Evolutionary conservation across 106 monocot genomes (phyloP), one percentile per base, ranked within the genome.

Genomic region (Gastrodia elata): DNA sequence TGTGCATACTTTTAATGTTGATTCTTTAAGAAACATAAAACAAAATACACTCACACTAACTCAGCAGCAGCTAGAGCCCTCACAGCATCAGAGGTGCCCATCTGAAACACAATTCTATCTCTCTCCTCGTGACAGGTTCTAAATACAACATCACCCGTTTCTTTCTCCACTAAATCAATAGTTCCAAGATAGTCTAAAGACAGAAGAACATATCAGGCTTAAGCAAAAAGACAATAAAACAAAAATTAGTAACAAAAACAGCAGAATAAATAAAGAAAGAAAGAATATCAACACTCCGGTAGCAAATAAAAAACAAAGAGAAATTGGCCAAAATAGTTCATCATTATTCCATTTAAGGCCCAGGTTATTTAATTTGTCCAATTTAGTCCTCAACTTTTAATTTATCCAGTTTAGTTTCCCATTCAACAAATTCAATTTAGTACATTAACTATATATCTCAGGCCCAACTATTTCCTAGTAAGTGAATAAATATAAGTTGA

Each of bases 21-120:
- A 38, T 20, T 67, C 8, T 35, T 37, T 67, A 37, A 67, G 18
- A 38, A 52, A n/a, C n/a, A n/a, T 57, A 16, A 65, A 67, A 67
- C 2, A 67, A 16, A 13, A 61, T 30, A 67, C 38, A 42, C 97
- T 88, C 83, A 93, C 98, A 98, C 91, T 34, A 98, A 28, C 71
- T 93, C 84, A 80, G 98, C 93, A 81, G 86, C 87, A 76, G 80
- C 76, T 8, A 93, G 93, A 82, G 98, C 98, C 77, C 98, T 83
- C 26, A 85, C 87, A 68, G 98, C 86, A 82, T 93, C 80, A 24
- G 98, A 84, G 38, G 98, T 93, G 25, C 97, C 97, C 88, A 98
- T 88, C 73, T 98, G 98, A 69, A 98, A 98, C 16, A 98, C 98
- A 72, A 98, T 88, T 69, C 83, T 73, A 27, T 85, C 79, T 73